phyloP scores from a whole-genome alignment of 1,284 basidiomycete species.

The Leccinum angustisporum region DNA sequence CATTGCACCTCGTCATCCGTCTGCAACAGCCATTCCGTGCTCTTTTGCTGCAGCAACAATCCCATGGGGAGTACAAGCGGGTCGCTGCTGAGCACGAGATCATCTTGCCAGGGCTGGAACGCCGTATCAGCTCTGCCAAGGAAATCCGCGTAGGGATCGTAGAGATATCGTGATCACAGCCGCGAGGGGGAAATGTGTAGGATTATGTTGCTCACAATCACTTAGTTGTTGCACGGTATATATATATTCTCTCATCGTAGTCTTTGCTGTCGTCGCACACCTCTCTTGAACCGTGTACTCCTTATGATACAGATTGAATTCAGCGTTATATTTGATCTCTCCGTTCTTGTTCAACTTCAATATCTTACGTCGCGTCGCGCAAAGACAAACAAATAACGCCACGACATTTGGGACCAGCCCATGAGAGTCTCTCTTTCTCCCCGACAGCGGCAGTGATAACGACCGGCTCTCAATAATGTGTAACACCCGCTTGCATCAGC shows the following conservation, averaged over 20 bases:
- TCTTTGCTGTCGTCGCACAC: neutral
- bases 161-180: too few species aligned
- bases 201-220: neutral
- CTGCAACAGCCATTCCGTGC: too few species aligned
- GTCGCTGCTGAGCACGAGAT: too few species aligned
- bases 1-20: too few species aligned
- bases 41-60: too few species aligned
- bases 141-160: too few species aligned
- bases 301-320: neutral
- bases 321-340: neutral
- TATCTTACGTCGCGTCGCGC: conserved; percentile 2
- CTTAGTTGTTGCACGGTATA: neutral
- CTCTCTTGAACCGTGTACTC: neutral
- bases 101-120: too few species aligned
- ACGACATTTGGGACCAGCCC: too few species aligned
- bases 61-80: too few species aligned
- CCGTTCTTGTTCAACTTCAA: neutral
- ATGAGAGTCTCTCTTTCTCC: conserved; percentile 47
- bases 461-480: conserved; percentile 26
- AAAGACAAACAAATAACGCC: conserved; percentile 33
- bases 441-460: conserved; percentile 45
- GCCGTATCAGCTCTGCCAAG: too few species aligned
- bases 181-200: too few species aligned
- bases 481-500: conserved; percentile 20
- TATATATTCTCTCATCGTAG: neutral